Conservation (phyloP, 2,329 filamentous ascomycete species). For the Trichoderma harzianum region DNA sequence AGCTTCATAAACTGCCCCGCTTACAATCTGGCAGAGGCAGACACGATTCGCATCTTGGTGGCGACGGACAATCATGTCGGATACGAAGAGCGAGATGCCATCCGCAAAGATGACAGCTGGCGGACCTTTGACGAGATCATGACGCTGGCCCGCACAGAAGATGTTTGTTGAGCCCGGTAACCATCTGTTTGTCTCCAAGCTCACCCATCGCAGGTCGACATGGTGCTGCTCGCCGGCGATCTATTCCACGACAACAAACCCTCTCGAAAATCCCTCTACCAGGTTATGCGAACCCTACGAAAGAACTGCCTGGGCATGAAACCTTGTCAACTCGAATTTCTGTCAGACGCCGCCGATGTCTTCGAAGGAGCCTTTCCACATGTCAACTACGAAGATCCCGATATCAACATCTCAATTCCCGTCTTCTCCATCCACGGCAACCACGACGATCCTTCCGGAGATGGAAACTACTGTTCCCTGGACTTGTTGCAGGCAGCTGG, state of each 20-base stretch:
- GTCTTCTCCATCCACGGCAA: slow-evolving; percentile 99
- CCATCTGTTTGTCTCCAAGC: neutral
- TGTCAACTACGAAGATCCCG: slow-evolving; percentile 95
- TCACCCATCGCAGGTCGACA: slow-evolving; percentile 63
- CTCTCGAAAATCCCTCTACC: slow-evolving; percentile 90
- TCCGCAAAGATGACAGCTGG: slow-evolving; percentile 97
- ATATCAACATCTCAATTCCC: slow-evolving; percentile 95
- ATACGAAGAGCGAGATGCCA: slow-evolving; percentile 87
- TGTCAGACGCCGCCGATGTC: slow-evolving; percentile 87
- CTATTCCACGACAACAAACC: slow-evolving; percentile 98
- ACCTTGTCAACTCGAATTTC: slow-evolving; percentile 89
- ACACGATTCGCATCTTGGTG: slow-evolving; percentile 91
- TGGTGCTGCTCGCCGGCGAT: slow-evolving; percentile 92
- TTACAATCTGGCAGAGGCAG: slow-evolving; percentile 45
- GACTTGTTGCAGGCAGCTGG: slow-evolving; percentile 90
- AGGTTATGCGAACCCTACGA: slow-evolving; percentile 91
- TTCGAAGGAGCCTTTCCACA: slow-evolving; percentile 88
- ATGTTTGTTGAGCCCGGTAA: slow-evolving; percentile 54
- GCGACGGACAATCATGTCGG: slow-evolving; percentile 98
- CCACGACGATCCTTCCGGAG: slow-evolving; percentile 96
- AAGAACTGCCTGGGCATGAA: slow-evolving; percentile 95
- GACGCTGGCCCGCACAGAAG: slow-evolving; percentile 77
- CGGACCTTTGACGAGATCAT: slow-evolving; percentile 93
- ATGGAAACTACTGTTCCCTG: slow-evolving; percentile 85
- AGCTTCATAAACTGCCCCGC: slow-evolving; percentile 10